Conservation (phyloP, 306 rosid species). For the Geum urbanum region DNA sequence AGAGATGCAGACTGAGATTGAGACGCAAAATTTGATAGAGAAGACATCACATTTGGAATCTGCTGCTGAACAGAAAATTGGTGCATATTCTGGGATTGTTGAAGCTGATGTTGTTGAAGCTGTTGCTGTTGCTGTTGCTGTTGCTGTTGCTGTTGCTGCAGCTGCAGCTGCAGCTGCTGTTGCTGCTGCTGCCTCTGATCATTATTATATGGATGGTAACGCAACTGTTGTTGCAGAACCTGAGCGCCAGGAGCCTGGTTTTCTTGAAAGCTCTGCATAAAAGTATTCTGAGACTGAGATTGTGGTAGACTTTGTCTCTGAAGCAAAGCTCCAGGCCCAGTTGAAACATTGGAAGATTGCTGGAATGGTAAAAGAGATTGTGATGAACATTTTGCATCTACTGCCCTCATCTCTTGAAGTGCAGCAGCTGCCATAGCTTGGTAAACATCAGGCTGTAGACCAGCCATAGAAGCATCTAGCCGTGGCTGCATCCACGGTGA, state of each 20-base stretch:
- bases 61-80: constrained; percentile 52
- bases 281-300: constrained; percentile 58
- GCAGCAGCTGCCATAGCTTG: constrained; percentile 87
- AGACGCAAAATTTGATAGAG: constrained; percentile 56
- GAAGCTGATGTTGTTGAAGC: constrained; percentile 43
- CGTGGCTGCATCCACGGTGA: constrained; percentile 81
- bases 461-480: constrained; percentile 62
- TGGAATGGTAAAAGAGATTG: constrained; percentile 66
- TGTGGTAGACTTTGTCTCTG: constrained; percentile 66
- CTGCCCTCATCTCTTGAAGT: constrained; percentile 69
- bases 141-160: constrained; percentile 22
- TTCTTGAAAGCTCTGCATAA: constrained; percentile 61
- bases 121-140: constrained; percentile 21
- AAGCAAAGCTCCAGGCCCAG: constrained; percentile 53
- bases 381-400: constrained; percentile 51
- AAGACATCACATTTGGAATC: constrained; percentile 47
- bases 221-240: constrained; percentile 52
- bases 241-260: constrained; percentile 56
- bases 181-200: constrained; percentile 41
- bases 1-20: constrained; percentile 59
- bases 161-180: constrained; percentile 24
- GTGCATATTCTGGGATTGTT: constrained; percentile 41
- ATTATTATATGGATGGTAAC: constrained; percentile 51
- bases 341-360: constrained; percentile 59
- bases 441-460: constrained; percentile 63